phyloP scores from a whole-genome alignment of 2,329 filamentous ascomycete genomes.

The Tolypocladium sp. region DNA sequence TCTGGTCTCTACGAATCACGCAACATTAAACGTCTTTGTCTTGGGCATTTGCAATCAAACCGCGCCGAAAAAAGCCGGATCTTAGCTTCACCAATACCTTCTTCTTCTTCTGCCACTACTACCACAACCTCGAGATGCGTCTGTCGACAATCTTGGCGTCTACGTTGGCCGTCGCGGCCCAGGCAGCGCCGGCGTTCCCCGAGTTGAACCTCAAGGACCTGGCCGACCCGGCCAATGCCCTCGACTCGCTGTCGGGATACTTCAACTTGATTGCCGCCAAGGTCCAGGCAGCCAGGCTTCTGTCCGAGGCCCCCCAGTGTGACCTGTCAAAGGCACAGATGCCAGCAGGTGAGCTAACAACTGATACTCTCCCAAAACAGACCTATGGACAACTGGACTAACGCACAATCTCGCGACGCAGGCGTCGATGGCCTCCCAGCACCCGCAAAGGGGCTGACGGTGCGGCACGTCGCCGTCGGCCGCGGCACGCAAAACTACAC shows the following conservation, averaged over 20 bases:
- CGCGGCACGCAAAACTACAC: conserved; percentile 93
- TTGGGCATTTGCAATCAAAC: background rate
- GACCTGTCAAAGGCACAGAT: conserved; percentile 44
- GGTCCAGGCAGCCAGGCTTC: conserved; percentile 36
- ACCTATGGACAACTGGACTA: background rate
- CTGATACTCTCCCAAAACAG: background rate
- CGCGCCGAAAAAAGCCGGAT: background rate
- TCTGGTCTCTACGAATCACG: background rate
- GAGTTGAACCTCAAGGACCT: conserved; percentile 24
- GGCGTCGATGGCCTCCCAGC: conserved; percentile 51
- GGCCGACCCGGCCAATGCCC: conserved; percentile 25
- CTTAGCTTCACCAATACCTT: conserved; percentile 8
- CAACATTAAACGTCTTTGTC: background rate
- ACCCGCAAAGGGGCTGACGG: conserved; percentile 48
- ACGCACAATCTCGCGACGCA: conserved; percentile 9
- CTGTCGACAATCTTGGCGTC: conserved; percentile 36
- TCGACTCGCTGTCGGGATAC: conserved; percentile 46
- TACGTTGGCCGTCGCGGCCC: conserved; percentile 34
- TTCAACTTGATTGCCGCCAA: conserved; percentile 51
- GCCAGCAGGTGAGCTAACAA: conserved; percentile 32
- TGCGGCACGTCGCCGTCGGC: conserved; percentile 76
- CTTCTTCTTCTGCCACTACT: conserved; percentile 1
- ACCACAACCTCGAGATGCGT: conserved; percentile 35
- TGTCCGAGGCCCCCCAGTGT: conserved; percentile 35
- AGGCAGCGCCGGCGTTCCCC: conserved; percentile 34